Evolutionary conservation across 306 rosid species (phyloP), one percentile per base, ranked within the genome.

Genomic region (Rosa chinensis): DNA sequence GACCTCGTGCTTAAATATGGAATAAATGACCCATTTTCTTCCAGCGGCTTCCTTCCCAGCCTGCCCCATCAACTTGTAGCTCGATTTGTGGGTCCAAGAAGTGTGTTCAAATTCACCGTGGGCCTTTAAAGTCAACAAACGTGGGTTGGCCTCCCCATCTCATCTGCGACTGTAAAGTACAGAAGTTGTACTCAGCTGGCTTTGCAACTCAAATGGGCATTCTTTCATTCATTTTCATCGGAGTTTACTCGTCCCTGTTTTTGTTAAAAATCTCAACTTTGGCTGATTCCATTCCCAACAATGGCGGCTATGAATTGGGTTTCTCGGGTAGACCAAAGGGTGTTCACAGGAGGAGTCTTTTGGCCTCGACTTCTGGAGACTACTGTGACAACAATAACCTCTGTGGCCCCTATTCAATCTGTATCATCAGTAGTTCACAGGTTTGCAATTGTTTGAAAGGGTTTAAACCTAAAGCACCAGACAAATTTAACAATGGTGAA

Each of bases 281-380:
- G 25, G n/a, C 37, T 56, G 81, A 63, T 67, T 35, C 81, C 66
- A 79, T 74, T 16, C 88, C 89, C 78, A 49, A 66, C 61, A n/a
- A 8, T n/a, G 62, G 10, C 62, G 1, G 62, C 28, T 58, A 40
- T 32, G 87, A 75, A 21, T 77, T 89, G 76, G 93, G 91, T 37
- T 87, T 89, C 87, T 87, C 86, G 61, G 77, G 63, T 18, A 59
- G 17, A 23, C 88, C 84, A 40, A 47, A 42, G 5, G 88, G 87
- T 17, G 52, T 8, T 85, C 44, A 48, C 23, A 58, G 35, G 32
- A 1, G 91, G 93, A 81, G 63, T 72, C 66, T 61, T 4, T 79
- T 81, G 78, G 81, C 87, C 8, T 75, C 84, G 0, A 0, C 76
- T 75, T 21, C 35, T 4, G 12, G 2, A 21, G 85, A 88, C n/a